Conservation (phyloP, 345 rosid species). For the Microcos paniculata region DNA sequence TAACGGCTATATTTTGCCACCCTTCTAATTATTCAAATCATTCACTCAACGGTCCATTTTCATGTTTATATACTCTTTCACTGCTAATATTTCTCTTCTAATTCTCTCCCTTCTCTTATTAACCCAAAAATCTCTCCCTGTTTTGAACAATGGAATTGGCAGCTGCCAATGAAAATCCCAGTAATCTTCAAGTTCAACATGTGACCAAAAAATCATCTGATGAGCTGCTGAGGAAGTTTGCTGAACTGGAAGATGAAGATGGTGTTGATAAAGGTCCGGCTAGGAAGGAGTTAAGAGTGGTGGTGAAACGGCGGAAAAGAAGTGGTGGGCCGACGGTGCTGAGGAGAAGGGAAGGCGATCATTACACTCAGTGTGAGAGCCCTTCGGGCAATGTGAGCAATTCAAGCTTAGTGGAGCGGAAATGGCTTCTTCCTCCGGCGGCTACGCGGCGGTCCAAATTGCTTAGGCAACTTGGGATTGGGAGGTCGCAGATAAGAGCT, state of each 20-base stretch:
- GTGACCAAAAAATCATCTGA: slow-evolving; percentile 78
- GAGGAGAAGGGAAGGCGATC: slow-evolving; percentile 17
- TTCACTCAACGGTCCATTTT: slow-evolving; percentile 65
- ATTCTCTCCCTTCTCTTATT: slow-evolving; percentile 1
- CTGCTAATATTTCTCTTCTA: neutral
- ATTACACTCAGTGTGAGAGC: slow-evolving; percentile 18
- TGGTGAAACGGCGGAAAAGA: slow-evolving; percentile 39
- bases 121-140: neutral
- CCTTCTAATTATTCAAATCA: slow-evolving; percentile 24
- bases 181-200: slow-evolving; percentile 59
- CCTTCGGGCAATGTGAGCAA: slow-evolving; percentile 20
- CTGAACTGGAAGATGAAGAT: slow-evolving; percentile 40
- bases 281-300: slow-evolving; percentile 18
- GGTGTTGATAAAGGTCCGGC: slow-evolving; percentile 23
- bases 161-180: slow-evolving; percentile 13
- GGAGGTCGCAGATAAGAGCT: slow-evolving; percentile 42
- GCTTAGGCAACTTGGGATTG: slow-evolving; percentile 52
- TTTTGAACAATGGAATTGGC: neutral
- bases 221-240: slow-evolving; percentile 80
- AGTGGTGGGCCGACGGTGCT: neutral
- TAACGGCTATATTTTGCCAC: slow-evolving; percentile 50
- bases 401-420: slow-evolving; percentile 50
- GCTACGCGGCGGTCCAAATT: slow-evolving; percentile 39
- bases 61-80: neutral
- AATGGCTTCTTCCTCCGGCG: slow-evolving; percentile 59